Evolutionary conservation across 192 early-diverging fungal genomes (phyloP).

Genomic region (Backusella circina): DNA sequence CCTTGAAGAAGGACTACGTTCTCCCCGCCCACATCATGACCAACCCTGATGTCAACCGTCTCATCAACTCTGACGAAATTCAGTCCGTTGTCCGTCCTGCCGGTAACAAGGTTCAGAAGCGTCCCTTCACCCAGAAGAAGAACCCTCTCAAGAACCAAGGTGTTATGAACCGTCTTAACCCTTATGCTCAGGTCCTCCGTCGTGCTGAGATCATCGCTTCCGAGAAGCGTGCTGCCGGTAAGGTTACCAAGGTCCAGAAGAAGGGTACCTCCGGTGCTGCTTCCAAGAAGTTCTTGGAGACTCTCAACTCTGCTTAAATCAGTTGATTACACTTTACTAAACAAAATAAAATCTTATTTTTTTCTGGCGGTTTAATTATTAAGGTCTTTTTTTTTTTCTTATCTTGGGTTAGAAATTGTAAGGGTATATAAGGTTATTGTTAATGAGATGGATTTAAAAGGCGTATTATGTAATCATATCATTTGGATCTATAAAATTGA

Average conservation of each 20-base stretch:
- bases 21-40: conserved; percentile 84
- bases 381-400: background rate
- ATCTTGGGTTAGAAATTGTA: background rate
- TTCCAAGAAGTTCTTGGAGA: conserved; percentile 28
- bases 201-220: conserved; percentile 68
- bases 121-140: conserved; percentile 98
- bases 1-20: conserved; percentile 87
- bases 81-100: conserved; percentile 90
- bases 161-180: conserved; percentile 95
- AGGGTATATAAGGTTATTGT: background rate
- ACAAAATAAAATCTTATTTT: background rate
- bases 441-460: background rate
- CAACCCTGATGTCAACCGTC: conserved; percentile 92
- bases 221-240: conserved; percentile 50
- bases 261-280: conserved; percentile 21
- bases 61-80: conserved; percentile 97
- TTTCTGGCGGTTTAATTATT: background rate
- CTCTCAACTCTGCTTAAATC: conserved; percentile 26
- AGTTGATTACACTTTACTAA: background rate
- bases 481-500: background rate
- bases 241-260: conserved; percentile 46
- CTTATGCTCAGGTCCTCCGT: conserved; percentile 91
- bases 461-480: background rate
- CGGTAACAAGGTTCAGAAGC: conserved; percentile 74
- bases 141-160: conserved; percentile 96